Base-by-base conservation (phyloP, 345 rosid genomes). In the Ricinus communis region DNA sequence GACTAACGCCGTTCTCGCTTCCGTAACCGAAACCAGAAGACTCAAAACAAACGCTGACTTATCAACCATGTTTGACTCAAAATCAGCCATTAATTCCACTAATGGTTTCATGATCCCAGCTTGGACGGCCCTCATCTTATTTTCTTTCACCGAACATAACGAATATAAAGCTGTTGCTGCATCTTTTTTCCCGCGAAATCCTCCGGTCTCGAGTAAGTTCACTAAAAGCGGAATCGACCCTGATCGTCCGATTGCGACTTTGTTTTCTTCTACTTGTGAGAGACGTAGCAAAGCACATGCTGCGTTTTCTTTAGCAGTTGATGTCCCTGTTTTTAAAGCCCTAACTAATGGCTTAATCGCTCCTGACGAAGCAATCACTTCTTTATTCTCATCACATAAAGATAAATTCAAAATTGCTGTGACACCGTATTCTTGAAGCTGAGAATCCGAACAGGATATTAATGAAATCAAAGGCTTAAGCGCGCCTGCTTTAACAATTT, bases 41-140 rank as follows among this genome's bases (percentile, higher is more conserved):
- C 81, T 83, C 86, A 88, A 61, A 16, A 95, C 93, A 68, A 75
- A 90, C 1, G 89, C 97, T n/a, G 97, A 88, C 73, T 95, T 95
- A 75, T 95, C 99, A 41, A 92, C 97, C 99, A 95, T 95, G 86
- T 82, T 95, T 15, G 99, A 92, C 61, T 82, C 91, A 54, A 95
- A 87, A 78, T 92, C 99, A 12, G 97, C 96, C 99, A 95, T 95
- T 16, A 95, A 78, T 79, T 95, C 99, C 58, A 92, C 88, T 21
- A 95, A 67, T 14, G 93, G 93, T 69, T 87, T 89, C 97, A 90
- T 90, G 72, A 89, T 85, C 56, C 91, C 92, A 0, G 93, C 84
- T 64, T 92, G 83, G 4, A 95, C 86, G 27, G 99, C 97, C 65
- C 85, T 89, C 74, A 82, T 70, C 66, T 95, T 92, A 83, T 92